Conservation (phyloP, 352 stramenopile genomes). For the Phytophthora citricola region DNA sequence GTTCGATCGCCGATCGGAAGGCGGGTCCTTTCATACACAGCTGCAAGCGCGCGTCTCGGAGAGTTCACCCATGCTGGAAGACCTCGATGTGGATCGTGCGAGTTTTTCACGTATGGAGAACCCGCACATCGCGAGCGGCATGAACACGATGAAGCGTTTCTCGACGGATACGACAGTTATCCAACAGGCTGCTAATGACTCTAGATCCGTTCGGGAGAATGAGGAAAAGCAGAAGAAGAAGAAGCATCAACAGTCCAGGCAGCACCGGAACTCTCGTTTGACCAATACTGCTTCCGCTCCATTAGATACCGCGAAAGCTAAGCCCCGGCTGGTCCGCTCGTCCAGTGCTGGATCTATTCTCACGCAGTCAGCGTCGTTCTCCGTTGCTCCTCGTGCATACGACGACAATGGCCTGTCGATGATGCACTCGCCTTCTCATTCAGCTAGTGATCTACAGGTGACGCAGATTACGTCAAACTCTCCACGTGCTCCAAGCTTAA, state of each 20-base stretch:
- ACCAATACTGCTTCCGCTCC: conserved; percentile 41
- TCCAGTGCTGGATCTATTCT: conserved; percentile 77
- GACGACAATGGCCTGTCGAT: conserved; percentile 55
- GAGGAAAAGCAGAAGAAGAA: conserved; percentile 50
- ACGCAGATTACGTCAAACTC: conserved; percentile 17
- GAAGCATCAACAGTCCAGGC: conserved; percentile 27
- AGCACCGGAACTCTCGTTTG: conserved; percentile 50
- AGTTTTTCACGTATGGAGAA: conserved; percentile 46
- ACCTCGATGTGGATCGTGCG: conserved; percentile 39
- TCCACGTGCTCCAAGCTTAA: conserved; percentile 64
- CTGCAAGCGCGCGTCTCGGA: conserved; percentile 45
- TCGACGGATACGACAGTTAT: conserved; percentile 73
- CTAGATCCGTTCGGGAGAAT: conserved; percentile 45
- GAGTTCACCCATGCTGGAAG: conserved; percentile 47
- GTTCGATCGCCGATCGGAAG: conserved; percentile 39
- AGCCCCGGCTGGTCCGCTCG: conserved; percentile 53
- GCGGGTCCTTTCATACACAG: conserved; percentile 41
- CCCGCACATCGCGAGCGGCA: conserved; percentile 31
- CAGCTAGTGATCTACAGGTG: conserved; percentile 21
- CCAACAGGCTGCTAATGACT: conserved; percentile 63
- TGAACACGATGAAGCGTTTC: conserved; percentile 70
- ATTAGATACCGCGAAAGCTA: conserved; percentile 36
- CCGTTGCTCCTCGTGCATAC: conserved; percentile 36
- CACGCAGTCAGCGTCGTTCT: conserved; percentile 38
- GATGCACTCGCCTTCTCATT: conserved; percentile 39